Evolutionary conservation across 768 basidiomycete genomes (phyloP).

Genomic region (Boletus insuetus): DNA sequence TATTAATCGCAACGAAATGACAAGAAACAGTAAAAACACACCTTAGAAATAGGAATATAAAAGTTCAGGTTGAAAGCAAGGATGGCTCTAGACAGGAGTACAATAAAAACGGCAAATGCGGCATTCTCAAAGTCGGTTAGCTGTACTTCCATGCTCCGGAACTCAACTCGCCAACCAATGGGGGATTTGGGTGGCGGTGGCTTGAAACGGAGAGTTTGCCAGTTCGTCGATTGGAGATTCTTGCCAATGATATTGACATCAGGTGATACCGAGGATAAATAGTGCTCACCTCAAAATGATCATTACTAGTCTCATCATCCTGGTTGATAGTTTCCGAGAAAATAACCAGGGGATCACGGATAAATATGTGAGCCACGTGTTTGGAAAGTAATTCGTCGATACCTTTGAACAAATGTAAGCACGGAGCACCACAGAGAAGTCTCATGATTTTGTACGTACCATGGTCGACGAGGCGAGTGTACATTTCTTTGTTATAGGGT

Average conservation of each 20-base stretch:
- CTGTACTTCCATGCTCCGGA: conserved; percentile 98
- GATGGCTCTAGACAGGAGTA: conserved; percentile 91
- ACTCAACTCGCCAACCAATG: conserved; percentile 98
- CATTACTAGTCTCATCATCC: conserved; percentile 82
- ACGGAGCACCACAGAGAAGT: not conserved
- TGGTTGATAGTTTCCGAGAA: conserved; percentile 94
- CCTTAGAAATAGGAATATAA: conserved; percentile 97
- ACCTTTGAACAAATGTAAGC: conserved; percentile 42
- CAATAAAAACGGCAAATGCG: conserved; percentile 92
- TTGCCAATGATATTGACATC: conserved; percentile 29
- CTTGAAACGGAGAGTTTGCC: conserved; percentile 99
- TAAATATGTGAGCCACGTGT: conserved; percentile 94
- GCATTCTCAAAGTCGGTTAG: conserved; percentile 99
- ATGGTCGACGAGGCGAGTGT: conserved; percentile 67
- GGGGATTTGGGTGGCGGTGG: conserved; percentile 90
- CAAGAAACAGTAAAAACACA: conserved; percentile 22
- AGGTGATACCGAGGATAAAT: not conserved
- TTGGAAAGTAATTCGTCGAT: conserved; percentile 85
- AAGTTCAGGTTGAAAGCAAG: conserved; percentile 89
- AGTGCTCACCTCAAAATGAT: conserved; percentile 87
- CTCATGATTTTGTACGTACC: conserved; percentile 42
- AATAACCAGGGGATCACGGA: conserved; percentile 93
- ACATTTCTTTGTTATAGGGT: conserved; percentile 75
- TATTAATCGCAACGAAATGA: not conserved
- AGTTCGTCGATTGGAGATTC: conserved; percentile 99